Base-by-base conservation (phyloP, 192 early-diverging fungal genomes). In the Backusella circina region DNA sequence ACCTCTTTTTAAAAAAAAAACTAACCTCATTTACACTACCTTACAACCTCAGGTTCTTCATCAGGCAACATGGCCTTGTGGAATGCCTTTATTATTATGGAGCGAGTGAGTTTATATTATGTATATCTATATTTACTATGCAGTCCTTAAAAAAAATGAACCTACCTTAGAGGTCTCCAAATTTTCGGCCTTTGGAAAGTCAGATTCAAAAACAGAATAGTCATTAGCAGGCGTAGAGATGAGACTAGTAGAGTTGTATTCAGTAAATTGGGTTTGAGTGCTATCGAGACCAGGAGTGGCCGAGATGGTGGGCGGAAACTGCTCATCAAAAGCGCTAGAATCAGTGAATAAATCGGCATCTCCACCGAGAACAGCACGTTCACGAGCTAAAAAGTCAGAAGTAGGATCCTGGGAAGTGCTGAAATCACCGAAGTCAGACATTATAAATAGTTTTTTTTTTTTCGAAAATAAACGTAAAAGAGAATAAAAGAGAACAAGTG, bases 321-420 rank as follows among this genome's bases (percentile, higher is more conserved):
- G 21, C 23, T 57, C 54, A 57, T 57, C 54, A 57, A 57, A 57
- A 28, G 12, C 54, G 26, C 9, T 26, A 23, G 33, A 61, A 44
- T 35, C 67, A 38, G 23, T 65, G 41, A 94, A 89, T 47, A 90
- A 82, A 79, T 90, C 90, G 31, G 90, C 90, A 77, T 92, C 92
- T 33, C 85, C 86, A 64, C 93, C 93, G 35, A 94, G 83, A 35
- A 87, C 84, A 21, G 89, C 92, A 31, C 90, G 88, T 81, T 94
- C 93, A 67, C 89, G 85, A 18, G 93, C 92, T 47, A 94, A 86
- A 68, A 94, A 94, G 50, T 93, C 91, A 69, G 89, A 89, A 35
- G 87, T 90, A 31, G 91, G 92, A 71, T 94, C 92, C 5, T 79
- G 66, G 31, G 79, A 71, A 35, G 72, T 54, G 35, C 71, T 79